Conservation (phyloP, 2,329 filamentous ascomycete species). For the Phialophora chinensis region DNA sequence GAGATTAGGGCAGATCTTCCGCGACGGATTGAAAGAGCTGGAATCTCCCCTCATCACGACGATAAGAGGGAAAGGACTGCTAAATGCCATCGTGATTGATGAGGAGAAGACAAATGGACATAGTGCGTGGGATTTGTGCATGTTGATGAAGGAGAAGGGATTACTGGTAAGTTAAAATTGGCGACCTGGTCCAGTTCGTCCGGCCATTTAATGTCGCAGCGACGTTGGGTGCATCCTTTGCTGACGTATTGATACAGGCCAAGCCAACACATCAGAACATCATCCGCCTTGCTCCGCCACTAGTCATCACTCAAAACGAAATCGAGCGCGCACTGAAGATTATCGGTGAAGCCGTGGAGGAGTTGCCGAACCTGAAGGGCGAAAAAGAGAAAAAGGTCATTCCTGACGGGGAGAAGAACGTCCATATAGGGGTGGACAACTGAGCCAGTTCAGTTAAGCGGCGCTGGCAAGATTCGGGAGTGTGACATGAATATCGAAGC, state of each 20-base stretch:
- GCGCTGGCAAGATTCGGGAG: not conserved
- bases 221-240: not conserved
- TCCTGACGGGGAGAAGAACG: constrained; percentile 65
- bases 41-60: constrained; percentile 79
- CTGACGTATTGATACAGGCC: constrained; percentile 62
- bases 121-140: constrained; percentile 93
- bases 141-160: constrained; percentile 94
- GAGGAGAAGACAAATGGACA: constrained; percentile 83
- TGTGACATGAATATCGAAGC: not conserved
- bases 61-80: constrained; percentile 87
- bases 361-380: constrained; percentile 73
- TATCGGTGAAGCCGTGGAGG: constrained; percentile 79
- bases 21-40: constrained; percentile 75
- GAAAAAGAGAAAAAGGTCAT: constrained; percentile 62
- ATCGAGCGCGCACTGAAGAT: constrained; percentile 77
- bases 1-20: constrained; percentile 79
- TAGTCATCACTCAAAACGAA: constrained; percentile 90
- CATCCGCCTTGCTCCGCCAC: constrained; percentile 93
- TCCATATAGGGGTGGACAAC: constrained; percentile 65
- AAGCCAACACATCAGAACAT: constrained; percentile 99
- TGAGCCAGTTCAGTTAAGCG: constrained; percentile 41
- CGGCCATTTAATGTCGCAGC: not conserved
- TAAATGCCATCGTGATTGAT: constrained; percentile 96
- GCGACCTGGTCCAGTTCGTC: not conserved
- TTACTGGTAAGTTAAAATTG: constrained; percentile 69